Base-by-base conservation (phyloP, 2,329 filamentous ascomycete species). In the Claviceps fusiformis region DNA sequence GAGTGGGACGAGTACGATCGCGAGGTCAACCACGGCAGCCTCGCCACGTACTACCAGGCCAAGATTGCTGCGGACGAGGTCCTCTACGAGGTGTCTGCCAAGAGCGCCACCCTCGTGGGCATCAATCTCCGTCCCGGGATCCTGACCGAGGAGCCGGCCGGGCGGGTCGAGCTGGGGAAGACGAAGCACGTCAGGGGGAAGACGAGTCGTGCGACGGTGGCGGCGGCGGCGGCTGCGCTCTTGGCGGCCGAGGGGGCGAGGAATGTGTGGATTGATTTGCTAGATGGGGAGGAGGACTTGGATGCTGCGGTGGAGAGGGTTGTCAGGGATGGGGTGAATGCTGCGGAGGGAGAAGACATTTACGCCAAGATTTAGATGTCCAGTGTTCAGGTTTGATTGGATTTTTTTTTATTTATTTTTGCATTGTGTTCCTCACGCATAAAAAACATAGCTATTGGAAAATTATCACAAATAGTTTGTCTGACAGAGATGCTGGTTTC, bases 31-130 rank as follows among this genome's bases (percentile, higher is more conserved):
- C 58, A 67, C 48, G 68, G 68, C 50, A 44, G 58, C 7, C 67
- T 83, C 24, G 70, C 76, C 27, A 70, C 68, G 49, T 85, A 85
- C 67, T 82, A 78, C 67, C 68, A 77, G 63, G 81, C 81, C 58
- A 85, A 85, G 67, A 63, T 83, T 17, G 77, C 72, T 6, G 78
- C 81, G 8, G 82, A 85, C 63, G 76, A 82, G 66, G 73, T 69
- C 2, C 69, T 83, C 5, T 79, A 80, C 62, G 69, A 73, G 49
- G 71, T 73, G 11, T 72, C 71, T 39, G 71, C 71, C 60, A 67
- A 70, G 64, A 68, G 67, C 46, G 41, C 59, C 0, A 68, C 66
- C 17, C 71, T 82, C 37, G 70, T 72, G 2, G 77, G 71, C 55
- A 76, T 83, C 61, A 67, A 72, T 62, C 69, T 85, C 52, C 75